These are phyloP conservation scores for Gossypium trilobum DNA, from an alignment of 441 rosid genomes.

Conservation along the genomic window DNA sequence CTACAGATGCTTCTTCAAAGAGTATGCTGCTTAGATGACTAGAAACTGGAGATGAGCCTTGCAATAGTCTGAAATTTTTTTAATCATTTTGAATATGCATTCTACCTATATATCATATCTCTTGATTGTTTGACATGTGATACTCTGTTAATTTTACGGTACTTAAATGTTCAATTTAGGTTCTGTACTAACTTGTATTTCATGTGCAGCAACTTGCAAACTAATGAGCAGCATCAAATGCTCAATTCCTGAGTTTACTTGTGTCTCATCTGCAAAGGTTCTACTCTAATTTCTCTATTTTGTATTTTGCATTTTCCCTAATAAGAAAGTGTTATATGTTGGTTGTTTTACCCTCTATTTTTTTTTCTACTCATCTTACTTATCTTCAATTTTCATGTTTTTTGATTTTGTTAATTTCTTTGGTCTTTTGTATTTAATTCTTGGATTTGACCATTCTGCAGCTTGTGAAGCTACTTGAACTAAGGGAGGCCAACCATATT, in stretches of 20 bases:
- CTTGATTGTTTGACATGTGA: not conserved
- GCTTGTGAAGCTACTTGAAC: conserved; percentile 95
- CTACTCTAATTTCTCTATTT: conserved; percentile 19
- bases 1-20: not conserved
- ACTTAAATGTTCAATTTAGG: not conserved
- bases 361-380: not conserved
- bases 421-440: conserved; percentile 16
- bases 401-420: not conserved
- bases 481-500: conserved; percentile 83
- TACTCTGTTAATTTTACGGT: not conserved
- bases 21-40: not conserved
- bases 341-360: not conserved
- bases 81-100: not conserved
- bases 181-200: conserved; percentile 14
- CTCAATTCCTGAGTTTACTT: conserved; percentile 85
- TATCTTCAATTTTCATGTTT: not conserved
- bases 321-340: not conserved
- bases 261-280: conserved; percentile 87
- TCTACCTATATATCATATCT: not conserved
- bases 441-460: conserved; percentile 27
- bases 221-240: conserved; percentile 73
- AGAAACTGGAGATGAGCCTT: not conserved
- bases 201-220: conserved; percentile 71
- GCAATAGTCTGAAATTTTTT: not conserved
- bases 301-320: not conserved